Evolutionary conservation across 1,284 basidiomycete genomes (phyloP), one percentile per base, ranked within the genome.

Genomic region (Moesziomyces globuligerus): DNA sequence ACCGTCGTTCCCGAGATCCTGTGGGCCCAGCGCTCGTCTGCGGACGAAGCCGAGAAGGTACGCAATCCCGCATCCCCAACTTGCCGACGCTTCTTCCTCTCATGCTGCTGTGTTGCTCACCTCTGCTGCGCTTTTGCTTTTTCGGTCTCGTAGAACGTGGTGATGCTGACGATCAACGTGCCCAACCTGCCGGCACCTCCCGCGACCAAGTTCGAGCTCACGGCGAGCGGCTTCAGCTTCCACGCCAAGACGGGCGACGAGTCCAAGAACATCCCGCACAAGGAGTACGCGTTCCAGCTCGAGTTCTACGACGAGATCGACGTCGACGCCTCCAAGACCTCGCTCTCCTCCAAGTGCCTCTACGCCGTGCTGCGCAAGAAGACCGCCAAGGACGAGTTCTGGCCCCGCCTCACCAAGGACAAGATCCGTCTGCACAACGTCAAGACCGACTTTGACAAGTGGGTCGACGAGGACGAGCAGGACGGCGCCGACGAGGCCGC

Each of bases 401-500:
- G 82, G 82, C 82, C 82, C 0, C 74, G 82, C 8, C 56, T 83
- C 29, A 78, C 79, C 48, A 83, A 83, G 74, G 80, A 83, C 17
- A 83, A 83, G 78, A 66, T 79, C 21, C 75, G 80, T 36, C 59
- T 83, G 47, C 80, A 81, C 61, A 82, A 81, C 49, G 79, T 83
- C 73, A 83, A 83, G 79, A 83, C 82, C 45, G 82, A 83, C 50
- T 83, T 83, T 43, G 76, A 79, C 69, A 82, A 82, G 69, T 83
- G 82, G 82, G 81, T 82, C 18, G 82, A 83, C 52, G 81, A 83
- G 60, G 82, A 83, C 54, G 82, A 83, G 59, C 82, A 83, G 72
- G 51, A 70, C 34, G 79, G 67, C 11, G 73, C 57, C 21, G 50
- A 57, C n/a, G 68, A 68, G 10, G 81, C 68, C 20, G 43, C 59